These are phyloP conservation scores for Suhomyces sp. DNA, from an alignment of 805 yeast genomes.

Conservation along the genomic window DNA sequence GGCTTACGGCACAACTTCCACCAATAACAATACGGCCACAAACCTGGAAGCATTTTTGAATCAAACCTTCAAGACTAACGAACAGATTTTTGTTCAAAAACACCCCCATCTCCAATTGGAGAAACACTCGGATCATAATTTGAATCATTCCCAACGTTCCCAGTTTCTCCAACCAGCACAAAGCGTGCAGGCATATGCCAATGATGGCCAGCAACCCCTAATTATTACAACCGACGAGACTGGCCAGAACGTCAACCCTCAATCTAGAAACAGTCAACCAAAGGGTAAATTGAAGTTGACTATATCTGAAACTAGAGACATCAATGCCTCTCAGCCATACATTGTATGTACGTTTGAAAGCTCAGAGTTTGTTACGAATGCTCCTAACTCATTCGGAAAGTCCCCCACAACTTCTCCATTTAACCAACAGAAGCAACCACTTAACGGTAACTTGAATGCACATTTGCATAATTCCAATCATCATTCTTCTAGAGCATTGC, in stretches of 20 bases:
- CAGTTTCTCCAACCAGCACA: conserved; percentile 4
- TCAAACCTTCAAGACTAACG: conserved; percentile 21
- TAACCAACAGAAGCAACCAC: conserved; percentile 13
- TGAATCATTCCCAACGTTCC: conserved; percentile 1
- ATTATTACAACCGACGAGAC: conserved; percentile 44
- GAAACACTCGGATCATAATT: conserved; percentile 5
- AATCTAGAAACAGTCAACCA: conserved; percentile 43
- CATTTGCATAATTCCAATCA: conserved; percentile 10
- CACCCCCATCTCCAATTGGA: conserved; percentile 12
- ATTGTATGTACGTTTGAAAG: conserved; percentile 91
- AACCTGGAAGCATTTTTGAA: conserved; percentile 24
- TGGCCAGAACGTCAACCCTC: conserved; percentile 31
- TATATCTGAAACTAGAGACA: conserved; percentile 75
- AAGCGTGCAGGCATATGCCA: conserved; percentile 8
- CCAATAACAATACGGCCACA: conserved; percentile 13
- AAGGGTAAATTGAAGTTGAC: conserved; percentile 81
- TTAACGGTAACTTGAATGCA: conserved; percentile 14
- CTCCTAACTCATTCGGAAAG: conserved; percentile 55
- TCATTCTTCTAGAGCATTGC: conserved; percentile 12
- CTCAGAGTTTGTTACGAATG: conserved; percentile 84
- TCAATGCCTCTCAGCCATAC: conserved; percentile 71
- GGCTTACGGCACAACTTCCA: conserved; percentile 65
- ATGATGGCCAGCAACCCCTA: conserved; percentile 21
- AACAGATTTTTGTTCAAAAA: conserved; percentile 11
- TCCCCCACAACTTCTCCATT: conserved; percentile 20